These are phyloP conservation scores for Chrysochromulina tobinii DNA, from an alignment of 78 protist genomes.

Conservation along the genomic window DNA sequence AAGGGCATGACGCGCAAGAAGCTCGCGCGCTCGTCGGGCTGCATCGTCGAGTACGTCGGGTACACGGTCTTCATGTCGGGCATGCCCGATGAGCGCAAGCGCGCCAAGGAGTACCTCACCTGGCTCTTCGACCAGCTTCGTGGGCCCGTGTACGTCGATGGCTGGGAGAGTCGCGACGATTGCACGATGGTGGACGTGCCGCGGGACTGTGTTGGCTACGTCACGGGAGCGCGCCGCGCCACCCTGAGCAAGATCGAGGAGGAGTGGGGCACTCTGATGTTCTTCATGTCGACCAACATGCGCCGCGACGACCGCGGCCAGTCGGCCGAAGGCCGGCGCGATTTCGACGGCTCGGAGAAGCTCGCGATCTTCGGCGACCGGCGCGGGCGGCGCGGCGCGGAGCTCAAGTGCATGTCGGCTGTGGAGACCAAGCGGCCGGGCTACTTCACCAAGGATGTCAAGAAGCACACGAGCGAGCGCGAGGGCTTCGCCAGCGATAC, in stretches of 20 bases:
- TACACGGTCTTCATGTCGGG: not conserved
- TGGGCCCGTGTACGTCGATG: conserved; percentile 14
- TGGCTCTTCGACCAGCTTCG: not conserved
- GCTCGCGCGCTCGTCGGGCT: conserved; percentile 9
- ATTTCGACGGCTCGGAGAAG: not conserved
- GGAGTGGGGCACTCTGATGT: conserved; percentile 45
- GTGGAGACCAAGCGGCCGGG: conserved; percentile 4
- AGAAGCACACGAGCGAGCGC: not conserved
- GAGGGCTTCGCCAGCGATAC: not conserved
- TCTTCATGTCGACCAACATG: not conserved
- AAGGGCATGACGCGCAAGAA: conserved; percentile 32
- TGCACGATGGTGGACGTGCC: conserved; percentile 1
- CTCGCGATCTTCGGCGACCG: conserved; percentile 21
- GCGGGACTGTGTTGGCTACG: not conserved
- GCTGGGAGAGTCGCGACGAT: not conserved
- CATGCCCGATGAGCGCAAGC: not conserved
- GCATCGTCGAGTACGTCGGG: conserved; percentile 24
- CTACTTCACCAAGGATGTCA: not conserved
- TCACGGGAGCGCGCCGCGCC: conserved; percentile 7
- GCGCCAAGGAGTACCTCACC: not conserved
- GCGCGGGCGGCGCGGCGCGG: conserved; percentile 21
- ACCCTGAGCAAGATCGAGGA: conserved; percentile 6
- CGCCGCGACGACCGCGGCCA: not conserved
- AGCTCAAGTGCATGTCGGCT: conserved; percentile 4
- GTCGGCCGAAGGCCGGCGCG: not conserved